These are phyloP conservation scores for Wickerhamiella lipophila DNA, from an alignment of 805 yeast species.

Conservation along the genomic window DNA sequence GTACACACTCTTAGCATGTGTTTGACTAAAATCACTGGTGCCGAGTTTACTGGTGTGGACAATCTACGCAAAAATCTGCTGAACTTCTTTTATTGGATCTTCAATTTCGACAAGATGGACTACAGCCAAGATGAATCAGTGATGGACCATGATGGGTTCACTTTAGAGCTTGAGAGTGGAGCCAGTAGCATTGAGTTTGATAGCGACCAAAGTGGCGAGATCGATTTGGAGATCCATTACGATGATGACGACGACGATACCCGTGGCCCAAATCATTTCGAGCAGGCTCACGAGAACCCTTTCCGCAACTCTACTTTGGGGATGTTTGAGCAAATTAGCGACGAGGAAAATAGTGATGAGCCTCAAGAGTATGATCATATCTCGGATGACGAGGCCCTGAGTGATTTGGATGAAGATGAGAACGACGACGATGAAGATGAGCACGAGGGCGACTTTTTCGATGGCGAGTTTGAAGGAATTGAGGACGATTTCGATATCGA, in stretches of 20 bases:
- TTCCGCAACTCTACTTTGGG: slow-evolving; percentile 11
- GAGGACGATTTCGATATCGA: slow-evolving; percentile 10
- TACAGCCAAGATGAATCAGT: not conserved
- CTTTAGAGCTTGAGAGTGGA: not conserved
- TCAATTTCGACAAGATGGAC: slow-evolving; percentile 2
- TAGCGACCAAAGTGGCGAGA: slow-evolving; percentile 1
- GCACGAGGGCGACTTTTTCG: not conserved
- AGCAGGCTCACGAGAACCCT: not conserved
- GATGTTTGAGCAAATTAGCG: slow-evolving; percentile 8
- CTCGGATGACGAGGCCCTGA: slow-evolving; percentile 11
- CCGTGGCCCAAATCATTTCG: not conserved
- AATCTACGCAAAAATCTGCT: not conserved
- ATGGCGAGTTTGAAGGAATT: not conserved
- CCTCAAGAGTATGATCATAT: slow-evolving; percentile 11
- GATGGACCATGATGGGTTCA: not conserved
- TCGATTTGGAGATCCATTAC: slow-evolving; percentile 3
- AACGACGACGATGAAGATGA: slow-evolving; percentile 7
- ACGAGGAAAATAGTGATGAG: slow-evolving; percentile 2
- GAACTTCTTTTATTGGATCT: not conserved
- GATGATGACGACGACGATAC: not conserved
- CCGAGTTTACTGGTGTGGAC: not conserved
- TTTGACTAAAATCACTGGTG: not conserved
- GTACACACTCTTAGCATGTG: not conserved
- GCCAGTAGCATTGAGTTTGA: not conserved
- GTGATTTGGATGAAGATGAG: slow-evolving; percentile 11